Percentiles rank a stretch among this genome's conserved stretches.
Evolutionary conservation across 768 basidiomycete genomes (phyloP).

Genomic region (Holtermanniella nyarrowii): DNA sequence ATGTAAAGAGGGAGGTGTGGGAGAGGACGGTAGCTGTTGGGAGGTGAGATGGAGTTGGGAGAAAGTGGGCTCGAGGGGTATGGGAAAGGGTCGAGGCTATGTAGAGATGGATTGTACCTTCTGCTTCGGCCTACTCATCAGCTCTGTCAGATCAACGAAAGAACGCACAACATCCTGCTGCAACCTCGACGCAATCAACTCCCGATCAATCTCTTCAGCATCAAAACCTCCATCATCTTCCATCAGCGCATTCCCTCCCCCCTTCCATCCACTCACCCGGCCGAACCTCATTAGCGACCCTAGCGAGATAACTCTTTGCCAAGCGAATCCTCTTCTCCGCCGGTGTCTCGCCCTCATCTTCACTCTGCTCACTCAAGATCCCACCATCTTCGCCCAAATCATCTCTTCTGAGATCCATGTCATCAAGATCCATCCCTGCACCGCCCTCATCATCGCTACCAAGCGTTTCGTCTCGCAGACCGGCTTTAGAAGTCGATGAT

Average conservation of each 20-base stretch:
- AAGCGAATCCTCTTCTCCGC: constrained; percentile 84
- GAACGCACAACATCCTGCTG: constrained; percentile 69
- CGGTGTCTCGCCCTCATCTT: constrained; percentile 79
- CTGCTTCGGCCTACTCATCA: constrained; percentile 20
- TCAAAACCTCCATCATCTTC: constrained; percentile 81
- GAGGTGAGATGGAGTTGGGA: constrained; percentile 48
- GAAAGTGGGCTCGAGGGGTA: constrained; percentile 34
- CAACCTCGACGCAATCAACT: constrained; percentile 77
- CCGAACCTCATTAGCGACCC: constrained; percentile 66
- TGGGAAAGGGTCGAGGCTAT: constrained; percentile 7
- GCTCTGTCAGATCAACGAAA: neutral
- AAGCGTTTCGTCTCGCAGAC: constrained; percentile 27
- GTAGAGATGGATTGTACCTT: constrained; percentile 31
- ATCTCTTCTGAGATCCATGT: constrained; percentile 59
- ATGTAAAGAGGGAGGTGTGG: constrained; percentile 66
- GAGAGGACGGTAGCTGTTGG: constrained; percentile 67
- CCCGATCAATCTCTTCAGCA: constrained; percentile 89
- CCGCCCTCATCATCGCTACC: constrained; percentile 26
- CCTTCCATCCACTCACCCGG: constrained; percentile 31
- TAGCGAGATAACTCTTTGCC: constrained; percentile 80
- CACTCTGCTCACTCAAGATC: constrained; percentile 53
- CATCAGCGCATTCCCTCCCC: neutral
- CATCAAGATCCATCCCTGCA: constrained; percentile 47
- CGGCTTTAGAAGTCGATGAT: constrained; percentile 8
- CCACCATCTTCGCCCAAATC: constrained; percentile 55